Conservation (phyloP, 2,329 filamentous ascomycete species). For the Ceratocystis variospora region DNA sequence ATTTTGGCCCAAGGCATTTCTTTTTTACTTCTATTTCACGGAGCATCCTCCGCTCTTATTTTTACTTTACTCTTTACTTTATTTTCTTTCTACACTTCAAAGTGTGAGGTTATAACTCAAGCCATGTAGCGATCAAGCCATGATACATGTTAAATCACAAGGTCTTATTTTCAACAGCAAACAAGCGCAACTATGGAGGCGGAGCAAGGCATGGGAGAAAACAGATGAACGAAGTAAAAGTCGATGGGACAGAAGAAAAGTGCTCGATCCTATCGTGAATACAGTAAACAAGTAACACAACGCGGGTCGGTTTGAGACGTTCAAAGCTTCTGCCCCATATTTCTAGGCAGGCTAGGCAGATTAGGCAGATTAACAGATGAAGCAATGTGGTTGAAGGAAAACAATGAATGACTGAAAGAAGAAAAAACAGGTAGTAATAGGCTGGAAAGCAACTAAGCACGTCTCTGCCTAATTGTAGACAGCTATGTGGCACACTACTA, state of each 20-base stretch:
- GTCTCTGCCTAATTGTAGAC: too few relatives aligned
- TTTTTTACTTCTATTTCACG: not conserved
- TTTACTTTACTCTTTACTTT: slow-evolving; percentile 1
- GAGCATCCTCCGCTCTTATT: not conserved
- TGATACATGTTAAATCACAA: slow-evolving; percentile 6
- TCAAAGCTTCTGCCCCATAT: too few relatives aligned
- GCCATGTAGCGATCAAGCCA: not conserved
- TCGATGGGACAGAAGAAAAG: not conserved
- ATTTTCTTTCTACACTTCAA: slow-evolving; percentile 1
- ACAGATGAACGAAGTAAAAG: not conserved
- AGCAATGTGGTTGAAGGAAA: too few relatives aligned
- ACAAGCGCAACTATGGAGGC: not conserved
- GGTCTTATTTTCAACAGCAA: not conserved
- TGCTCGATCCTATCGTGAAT: too few relatives aligned
- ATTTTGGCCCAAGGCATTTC: not conserved
- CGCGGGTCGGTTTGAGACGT: too few relatives aligned
- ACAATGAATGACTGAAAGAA: too few relatives aligned
- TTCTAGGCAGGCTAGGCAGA: too few relatives aligned
- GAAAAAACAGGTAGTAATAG: too few relatives aligned
- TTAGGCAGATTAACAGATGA: too few relatives aligned
- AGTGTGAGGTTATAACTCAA: not conserved
- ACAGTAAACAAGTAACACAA: too few relatives aligned
- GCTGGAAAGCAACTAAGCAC: too few relatives aligned
- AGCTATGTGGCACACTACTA: too few relatives aligned
- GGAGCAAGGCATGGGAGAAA: not conserved